Evolutionary conservation across 345 rosid genomes (phyloP).

Genomic region (Eucalyptus sp.): DNA sequence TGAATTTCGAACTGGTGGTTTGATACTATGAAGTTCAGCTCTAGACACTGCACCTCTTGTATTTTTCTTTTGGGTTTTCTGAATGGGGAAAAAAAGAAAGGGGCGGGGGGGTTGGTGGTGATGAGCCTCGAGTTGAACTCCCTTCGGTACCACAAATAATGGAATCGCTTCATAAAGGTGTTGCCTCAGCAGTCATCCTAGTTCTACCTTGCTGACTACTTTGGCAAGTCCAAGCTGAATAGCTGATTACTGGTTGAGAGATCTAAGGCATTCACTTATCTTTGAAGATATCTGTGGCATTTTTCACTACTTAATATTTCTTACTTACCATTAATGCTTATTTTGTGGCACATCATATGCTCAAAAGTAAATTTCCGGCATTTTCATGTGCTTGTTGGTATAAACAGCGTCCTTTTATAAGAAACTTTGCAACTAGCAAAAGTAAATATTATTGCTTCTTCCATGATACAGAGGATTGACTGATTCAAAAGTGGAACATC

Average conservation of each 20-base stretch:
- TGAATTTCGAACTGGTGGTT: neutral
- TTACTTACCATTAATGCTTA: neutral
- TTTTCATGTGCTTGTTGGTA: neutral
- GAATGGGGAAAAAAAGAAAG: neutral
- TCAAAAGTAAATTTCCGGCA: neutral
- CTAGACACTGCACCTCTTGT: neutral
- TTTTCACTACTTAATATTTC: neutral
- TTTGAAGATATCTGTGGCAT: neutral
- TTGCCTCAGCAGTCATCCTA: neutral
- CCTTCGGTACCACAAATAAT: neutral
- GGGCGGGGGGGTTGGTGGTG: neutral
- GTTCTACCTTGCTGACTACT: neutral
- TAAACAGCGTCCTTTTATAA: neutral
- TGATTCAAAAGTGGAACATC: neutral
- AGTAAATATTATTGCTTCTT: neutral
- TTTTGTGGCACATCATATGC: neutral
- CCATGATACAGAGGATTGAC: neutral
- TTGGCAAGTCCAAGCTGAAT: neutral
- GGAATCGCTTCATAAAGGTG: neutral
- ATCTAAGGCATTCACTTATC: neutral
- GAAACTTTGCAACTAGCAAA: neutral
- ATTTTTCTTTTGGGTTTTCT: neutral
- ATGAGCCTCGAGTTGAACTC: neutral
- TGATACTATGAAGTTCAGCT: neutral
- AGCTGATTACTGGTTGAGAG: neutral